phyloP scores from a whole-genome alignment of 2,329 filamentous ascomycete species.

The Diaporthe citriasiana region DNA sequence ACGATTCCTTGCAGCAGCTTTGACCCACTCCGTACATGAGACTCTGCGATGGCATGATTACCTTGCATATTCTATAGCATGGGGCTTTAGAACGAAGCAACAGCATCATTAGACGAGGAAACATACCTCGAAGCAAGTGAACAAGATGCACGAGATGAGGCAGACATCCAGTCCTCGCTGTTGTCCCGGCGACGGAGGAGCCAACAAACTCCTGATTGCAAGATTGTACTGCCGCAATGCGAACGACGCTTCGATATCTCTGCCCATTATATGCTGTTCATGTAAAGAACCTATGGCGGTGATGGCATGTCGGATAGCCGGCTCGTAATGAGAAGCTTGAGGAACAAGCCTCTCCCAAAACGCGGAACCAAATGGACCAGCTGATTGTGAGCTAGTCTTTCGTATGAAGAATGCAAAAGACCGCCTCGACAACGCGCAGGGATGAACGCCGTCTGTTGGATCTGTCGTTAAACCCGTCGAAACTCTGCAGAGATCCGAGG shows the following conservation, averaged over 20 bases:
- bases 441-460: neutral
- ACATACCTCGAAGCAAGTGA: constrained; percentile 20
- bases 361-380: neutral
- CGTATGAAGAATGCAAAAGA: constrained; percentile 11
- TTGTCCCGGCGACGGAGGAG: neutral
- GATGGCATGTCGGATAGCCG: constrained; percentile 1
- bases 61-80: constrained; percentile 11
- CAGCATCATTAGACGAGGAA: neutral
- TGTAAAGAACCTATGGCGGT: constrained; percentile 14
- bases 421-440: neutral
- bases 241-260: neutral
- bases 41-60: constrained; percentile 7
- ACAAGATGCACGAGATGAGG: constrained; percentile 14
- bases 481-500: neutral
- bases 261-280: neutral
- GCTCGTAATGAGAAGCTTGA: neutral
- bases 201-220: neutral
- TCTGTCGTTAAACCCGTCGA: neutral
- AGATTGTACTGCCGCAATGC: neutral
- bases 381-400: neutral
- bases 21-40: constrained; percentile 5
- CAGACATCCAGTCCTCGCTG: neutral
- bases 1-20: constrained; percentile 19
- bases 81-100: neutral
- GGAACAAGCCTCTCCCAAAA: constrained; percentile 16